Evolutionary conservation across 176 grass and related monocot species (phyloP).

Genomic region (Microstegium vimineum): DNA sequence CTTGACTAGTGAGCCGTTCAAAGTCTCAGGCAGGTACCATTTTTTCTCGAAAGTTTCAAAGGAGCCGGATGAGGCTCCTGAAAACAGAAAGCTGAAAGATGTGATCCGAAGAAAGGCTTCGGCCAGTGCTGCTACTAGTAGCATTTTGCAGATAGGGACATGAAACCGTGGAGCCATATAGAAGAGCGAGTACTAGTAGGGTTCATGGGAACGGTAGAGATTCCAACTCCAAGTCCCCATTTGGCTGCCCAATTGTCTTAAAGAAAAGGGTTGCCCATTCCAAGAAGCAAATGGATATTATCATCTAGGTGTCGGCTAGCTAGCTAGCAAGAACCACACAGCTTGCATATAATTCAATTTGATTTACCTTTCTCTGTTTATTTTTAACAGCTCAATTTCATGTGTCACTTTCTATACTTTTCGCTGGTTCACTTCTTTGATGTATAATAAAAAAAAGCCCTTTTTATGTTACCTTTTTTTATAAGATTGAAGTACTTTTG

Average conservation of each 20-base stretch:
- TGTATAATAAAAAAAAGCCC: neutral
- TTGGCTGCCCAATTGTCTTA: neutral
- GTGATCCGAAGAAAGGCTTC: neutral
- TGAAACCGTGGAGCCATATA: neutral
- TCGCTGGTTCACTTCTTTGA: neutral
- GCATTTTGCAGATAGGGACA: neutral
- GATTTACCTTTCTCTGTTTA: neutral
- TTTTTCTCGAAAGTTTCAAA: slow-evolving; percentile 39
- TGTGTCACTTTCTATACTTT: neutral
- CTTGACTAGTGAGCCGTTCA: slow-evolving; percentile 32
- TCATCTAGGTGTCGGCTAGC: neutral
- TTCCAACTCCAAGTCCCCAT: neutral
- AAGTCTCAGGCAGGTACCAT: neutral
- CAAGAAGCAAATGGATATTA: slow-evolving; percentile 18
- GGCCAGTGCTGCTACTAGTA: neutral
- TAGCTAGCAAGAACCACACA: neutral
- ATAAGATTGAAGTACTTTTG: neutral
- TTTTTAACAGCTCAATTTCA: neutral
- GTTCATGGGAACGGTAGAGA: slow-evolving; percentile 31
- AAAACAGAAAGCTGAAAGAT: slow-evolving; percentile 15
- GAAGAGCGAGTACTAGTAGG: neutral
- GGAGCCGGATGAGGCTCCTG: slow-evolving; percentile 5
- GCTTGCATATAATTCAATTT: neutral
- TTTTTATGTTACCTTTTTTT: neutral
- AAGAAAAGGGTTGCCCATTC: neutral